These are phyloP conservation scores for Podila verticillata DNA, from an alignment of 192 early-diverging fungal genomes.

Conservation along the genomic window DNA sequence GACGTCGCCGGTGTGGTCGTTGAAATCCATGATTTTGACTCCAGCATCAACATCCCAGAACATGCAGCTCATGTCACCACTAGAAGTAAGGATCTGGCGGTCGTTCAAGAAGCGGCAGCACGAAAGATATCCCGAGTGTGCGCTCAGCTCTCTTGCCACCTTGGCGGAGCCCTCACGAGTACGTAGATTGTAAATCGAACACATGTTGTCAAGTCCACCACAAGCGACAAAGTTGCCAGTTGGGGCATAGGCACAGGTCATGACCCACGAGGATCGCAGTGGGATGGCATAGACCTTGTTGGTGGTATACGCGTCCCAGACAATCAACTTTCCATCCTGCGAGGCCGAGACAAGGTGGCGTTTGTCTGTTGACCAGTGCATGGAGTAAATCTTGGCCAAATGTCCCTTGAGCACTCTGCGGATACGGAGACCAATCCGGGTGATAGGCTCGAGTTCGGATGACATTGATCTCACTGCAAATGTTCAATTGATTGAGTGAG, in stretches of 20 bases:
- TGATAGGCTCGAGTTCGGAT: slow-evolving; percentile 88
- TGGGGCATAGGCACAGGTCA: slow-evolving; percentile 99
- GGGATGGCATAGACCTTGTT: slow-evolving; percentile 99
- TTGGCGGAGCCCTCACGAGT: slow-evolving; percentile 94
- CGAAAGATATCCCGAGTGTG: slow-evolving; percentile 97
- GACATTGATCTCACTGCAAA: slow-evolving; percentile 86
- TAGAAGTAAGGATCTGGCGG: slow-evolving; percentile 94
- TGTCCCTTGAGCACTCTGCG: slow-evolving; percentile 98
- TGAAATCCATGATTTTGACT: slow-evolving; percentile 96
- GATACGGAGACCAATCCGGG: slow-evolving; percentile 94
- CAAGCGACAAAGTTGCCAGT: slow-evolving; percentile 99
- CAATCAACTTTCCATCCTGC: slow-evolving; percentile 99
- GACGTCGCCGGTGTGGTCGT: slow-evolving; percentile 98
- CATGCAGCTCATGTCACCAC: slow-evolving; percentile 99
- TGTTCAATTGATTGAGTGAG: not conserved
- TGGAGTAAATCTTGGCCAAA: slow-evolving; percentile 98
- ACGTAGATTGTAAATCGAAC: slow-evolving; percentile 98
- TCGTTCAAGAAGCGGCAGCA: slow-evolving; percentile 98
- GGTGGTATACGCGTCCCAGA: slow-evolving; percentile 98
- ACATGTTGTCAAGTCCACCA: slow-evolving; percentile 99
- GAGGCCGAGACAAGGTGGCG: slow-evolving; percentile 97
- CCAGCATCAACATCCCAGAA: slow-evolving; percentile 99
- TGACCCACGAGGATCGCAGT: slow-evolving; percentile 98
- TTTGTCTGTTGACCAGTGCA: slow-evolving; percentile 99
- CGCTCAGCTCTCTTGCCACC: slow-evolving; percentile 92